phyloP scores from a whole-genome alignment of 116 monocot species.

The Posidonia oceanica region DNA sequence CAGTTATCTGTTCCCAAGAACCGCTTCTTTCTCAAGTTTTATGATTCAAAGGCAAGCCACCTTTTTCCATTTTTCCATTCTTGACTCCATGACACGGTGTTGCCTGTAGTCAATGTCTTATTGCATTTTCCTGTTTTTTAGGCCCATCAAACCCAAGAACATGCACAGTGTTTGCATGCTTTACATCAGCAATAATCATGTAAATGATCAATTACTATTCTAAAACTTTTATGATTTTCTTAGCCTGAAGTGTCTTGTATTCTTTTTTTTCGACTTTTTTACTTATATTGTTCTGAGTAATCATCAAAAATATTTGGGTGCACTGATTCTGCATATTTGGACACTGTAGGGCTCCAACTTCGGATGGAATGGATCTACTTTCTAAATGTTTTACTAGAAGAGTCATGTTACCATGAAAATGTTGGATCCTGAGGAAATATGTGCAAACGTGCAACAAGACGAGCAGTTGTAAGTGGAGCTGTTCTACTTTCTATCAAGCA shows the following conservation, averaged over 20 bases:
- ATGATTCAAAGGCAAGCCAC: slow-evolving; percentile 68
- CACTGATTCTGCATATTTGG: slow-evolving; percentile 2
- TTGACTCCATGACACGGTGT: background rate
- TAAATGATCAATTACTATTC: slow-evolving; percentile 34
- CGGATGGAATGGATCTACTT: slow-evolving; percentile 84
- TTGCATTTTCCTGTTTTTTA: slow-evolving; percentile 49
- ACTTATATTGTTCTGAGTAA: no score
- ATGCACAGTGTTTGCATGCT: slow-evolving; percentile 87
- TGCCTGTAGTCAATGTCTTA: slow-evolving; percentile 22
- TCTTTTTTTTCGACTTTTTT: background rate
- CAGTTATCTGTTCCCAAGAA: slow-evolving; percentile 73
- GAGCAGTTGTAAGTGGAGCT: no score
- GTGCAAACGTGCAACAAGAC: no score
- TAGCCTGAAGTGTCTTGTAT: background rate
- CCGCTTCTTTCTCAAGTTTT: slow-evolving; percentile 82
- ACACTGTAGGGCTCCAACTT: slow-evolving; percentile 66
- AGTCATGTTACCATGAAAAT: background rate
- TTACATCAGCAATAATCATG: slow-evolving; percentile 82
- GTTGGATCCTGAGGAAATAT: no score
- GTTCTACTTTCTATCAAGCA: no score
- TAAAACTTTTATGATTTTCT: background rate
- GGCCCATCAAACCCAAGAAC: slow-evolving; percentile 67
- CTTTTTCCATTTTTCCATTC: background rate
- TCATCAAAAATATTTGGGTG: background rate
- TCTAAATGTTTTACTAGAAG: slow-evolving; percentile 15